Evolutionary conservation across 2,329 filamentous ascomycete species (phyloP).

Genomic region (Trichoderma gracile): DNA sequence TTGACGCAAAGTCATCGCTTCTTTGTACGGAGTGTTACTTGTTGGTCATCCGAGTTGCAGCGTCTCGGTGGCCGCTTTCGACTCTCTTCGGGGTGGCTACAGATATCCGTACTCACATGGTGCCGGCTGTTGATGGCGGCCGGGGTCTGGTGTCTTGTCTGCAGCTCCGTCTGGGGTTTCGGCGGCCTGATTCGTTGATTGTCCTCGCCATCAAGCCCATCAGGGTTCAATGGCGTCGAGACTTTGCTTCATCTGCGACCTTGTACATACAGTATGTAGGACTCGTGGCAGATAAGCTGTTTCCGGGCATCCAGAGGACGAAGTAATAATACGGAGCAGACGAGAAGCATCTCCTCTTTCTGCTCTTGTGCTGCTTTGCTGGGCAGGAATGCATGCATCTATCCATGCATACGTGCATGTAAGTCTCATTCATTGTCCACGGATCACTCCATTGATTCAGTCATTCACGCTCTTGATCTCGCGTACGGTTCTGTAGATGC

Average conservation of each 20-base stretch:
- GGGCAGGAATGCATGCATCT: slow-evolving; percentile 15
- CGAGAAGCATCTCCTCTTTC: too few relatives aligned
- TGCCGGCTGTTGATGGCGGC: slow-evolving; percentile 5
- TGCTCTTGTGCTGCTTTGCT: background rate
- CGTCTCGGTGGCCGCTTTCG: background rate
- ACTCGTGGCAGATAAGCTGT: background rate
- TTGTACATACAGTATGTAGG: background rate
- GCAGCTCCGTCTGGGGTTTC: background rate
- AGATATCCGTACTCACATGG: background rate
- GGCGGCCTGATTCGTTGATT: background rate
- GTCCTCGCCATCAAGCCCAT: background rate
- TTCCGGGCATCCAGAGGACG: too few relatives aligned
- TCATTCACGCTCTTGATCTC: slow-evolving; percentile 4
- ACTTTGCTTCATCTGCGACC: background rate
- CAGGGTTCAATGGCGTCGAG: background rate
- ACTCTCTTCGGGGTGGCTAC: background rate
- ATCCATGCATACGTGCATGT: background rate
- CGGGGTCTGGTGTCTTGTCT: background rate
- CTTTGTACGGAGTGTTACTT: background rate
- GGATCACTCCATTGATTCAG: background rate
- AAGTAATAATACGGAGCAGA: too few relatives aligned
- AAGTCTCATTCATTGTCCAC: background rate
- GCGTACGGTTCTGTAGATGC: slow-evolving; percentile 8
- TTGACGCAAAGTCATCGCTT: background rate
- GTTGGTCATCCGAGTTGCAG: background rate